A percentile compares a stretch with the other conserved stretches of the same genome.
Evolutionary conservation across 768 basidiomycete genomes (phyloP).

Genomic region (Russula olivacea): DNA sequence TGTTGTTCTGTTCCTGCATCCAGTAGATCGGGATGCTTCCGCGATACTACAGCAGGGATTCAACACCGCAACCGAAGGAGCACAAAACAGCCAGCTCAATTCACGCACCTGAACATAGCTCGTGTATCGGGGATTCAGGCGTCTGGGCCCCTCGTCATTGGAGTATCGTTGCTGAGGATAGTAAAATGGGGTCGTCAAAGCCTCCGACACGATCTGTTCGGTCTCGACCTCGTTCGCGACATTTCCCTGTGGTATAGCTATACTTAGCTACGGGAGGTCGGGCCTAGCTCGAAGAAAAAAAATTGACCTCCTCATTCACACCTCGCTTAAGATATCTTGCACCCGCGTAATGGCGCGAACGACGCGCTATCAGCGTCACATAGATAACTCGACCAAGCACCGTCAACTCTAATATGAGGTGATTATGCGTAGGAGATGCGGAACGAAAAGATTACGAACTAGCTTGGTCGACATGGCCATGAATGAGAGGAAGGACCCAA

Average conservation of each 20-base stretch:
- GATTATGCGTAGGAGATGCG: background rate
- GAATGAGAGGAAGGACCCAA: conserved; percentile 89
- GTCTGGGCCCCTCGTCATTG: conserved; percentile 31
- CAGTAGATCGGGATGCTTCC: conserved; percentile 96
- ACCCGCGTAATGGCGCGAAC: conserved; percentile 93
- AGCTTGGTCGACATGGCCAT: conserved; percentile 97
- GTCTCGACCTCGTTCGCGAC: conserved; percentile 99
- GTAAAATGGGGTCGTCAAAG: conserved; percentile 84
- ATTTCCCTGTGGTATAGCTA: conserved; percentile 57
- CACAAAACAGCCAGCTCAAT: background rate
- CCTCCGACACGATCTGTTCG: conserved; percentile 93
- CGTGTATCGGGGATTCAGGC: conserved; percentile 82
- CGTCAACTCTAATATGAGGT: conserved; percentile 64
- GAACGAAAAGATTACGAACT: conserved; percentile 52
- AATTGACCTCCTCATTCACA: conserved; percentile 78
- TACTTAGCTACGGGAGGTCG: background rate
- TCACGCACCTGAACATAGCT: conserved; percentile 80
- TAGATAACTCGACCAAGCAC: conserved; percentile 87
- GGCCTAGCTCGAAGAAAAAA: background rate
- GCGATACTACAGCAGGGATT: conserved; percentile 53
- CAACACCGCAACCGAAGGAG: background rate
- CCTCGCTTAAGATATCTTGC: conserved; percentile 92
- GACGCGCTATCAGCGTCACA: conserved; percentile 88
- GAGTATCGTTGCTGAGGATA: conserved; percentile 46
- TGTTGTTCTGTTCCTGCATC: conserved; percentile 88